Evolutionary conservation across 345 rosid species (phyloP), one percentile per base, ranked within the genome.

Genomic region (Syzygium jambos): DNA sequence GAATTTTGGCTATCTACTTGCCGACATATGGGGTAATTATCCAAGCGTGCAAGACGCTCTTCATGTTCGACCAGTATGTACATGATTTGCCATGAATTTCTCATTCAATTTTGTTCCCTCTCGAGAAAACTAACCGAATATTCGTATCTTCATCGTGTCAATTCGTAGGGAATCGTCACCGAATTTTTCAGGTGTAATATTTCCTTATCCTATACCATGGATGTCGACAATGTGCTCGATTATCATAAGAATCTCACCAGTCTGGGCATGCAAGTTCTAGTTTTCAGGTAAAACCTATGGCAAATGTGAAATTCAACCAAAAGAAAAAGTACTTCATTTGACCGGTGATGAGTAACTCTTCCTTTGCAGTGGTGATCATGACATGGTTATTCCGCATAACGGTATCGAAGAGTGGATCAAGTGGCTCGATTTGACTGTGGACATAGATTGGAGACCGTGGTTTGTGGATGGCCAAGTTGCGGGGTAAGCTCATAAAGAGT

Each of bases 281-380:
- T 92, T 84, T 84, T 52, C 85, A 88, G 90, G 91, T 89, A 65
- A 54, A 21, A 4, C 10, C 34, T 49, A 14, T n/a, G n/a, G 15
- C 7, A n/a, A 22, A 0, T 73, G 29, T 43, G 17, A 80, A 29
- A 52, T 56, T 16, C 27, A 25, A 16, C 27, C 27, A 4, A 23
- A 57, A 85, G 21, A 38, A 54, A 57, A 38, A 8, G 63, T 86
- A 9, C 55, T 29, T 29, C 22, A 9, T 49, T 22, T 2, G 56
- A 63, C 3, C 15, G 4, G 52, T 2, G 53, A 51, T 51, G 49
- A 21, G 10, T 68, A 34, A 65, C 63, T 43, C 10, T 25, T 57
- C 27, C 73, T 52, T 1, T 53, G 38, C 57, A 92, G 92, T 84
- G 94, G 94, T 3, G 94, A 92, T 77, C 89, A 85, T 46, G 93